A percentile compares a stretch with the other conserved stretches of the same genome.
These are phyloP conservation scores for Globisporangium parvum DNA, from an alignment of 352 stramenopile genomes.

Conservation along the genomic window DNA sequence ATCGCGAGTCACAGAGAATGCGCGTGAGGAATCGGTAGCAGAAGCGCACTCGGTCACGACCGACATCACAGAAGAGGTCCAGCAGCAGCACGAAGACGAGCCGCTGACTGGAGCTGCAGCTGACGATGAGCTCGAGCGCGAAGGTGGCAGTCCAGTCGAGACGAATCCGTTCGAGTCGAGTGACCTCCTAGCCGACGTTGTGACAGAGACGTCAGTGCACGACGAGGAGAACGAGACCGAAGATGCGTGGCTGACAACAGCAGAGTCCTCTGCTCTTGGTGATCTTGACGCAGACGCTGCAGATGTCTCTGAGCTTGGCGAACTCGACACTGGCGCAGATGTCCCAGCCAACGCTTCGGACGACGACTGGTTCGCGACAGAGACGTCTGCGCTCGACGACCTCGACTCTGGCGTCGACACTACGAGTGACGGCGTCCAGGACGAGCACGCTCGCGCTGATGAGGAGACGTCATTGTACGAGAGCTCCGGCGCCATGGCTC, in stretches of 20 bases:
- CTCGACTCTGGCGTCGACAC: background rate
- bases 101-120: background rate
- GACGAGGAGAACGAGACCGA: background rate
- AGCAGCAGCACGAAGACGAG: slow-evolving; percentile 14
- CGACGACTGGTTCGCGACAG: background rate
- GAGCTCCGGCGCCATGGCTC: too few species aligned
- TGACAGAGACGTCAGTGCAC: background rate
- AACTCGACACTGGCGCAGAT: background rate
- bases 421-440: background rate
- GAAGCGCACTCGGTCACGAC: slow-evolving; percentile 13
- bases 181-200: background rate
- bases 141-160: background rate
- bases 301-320: background rate
- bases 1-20: background rate
- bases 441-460: background rate
- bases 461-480: background rate
- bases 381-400: background rate
- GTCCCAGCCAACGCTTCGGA: too few species aligned
- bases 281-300: background rate
- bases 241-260: slow-evolving; percentile 8
- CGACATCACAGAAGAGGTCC: slow-evolving; percentile 52
- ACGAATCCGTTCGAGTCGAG: background rate
- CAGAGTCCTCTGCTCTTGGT: background rate
- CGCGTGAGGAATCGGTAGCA: background rate
- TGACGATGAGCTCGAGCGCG: background rate